A percentile compares a stretch with the other conserved stretches of the same genome.
Conservation (phyloP, 257 asterid species). For the Solanum chaucha region DNA sequence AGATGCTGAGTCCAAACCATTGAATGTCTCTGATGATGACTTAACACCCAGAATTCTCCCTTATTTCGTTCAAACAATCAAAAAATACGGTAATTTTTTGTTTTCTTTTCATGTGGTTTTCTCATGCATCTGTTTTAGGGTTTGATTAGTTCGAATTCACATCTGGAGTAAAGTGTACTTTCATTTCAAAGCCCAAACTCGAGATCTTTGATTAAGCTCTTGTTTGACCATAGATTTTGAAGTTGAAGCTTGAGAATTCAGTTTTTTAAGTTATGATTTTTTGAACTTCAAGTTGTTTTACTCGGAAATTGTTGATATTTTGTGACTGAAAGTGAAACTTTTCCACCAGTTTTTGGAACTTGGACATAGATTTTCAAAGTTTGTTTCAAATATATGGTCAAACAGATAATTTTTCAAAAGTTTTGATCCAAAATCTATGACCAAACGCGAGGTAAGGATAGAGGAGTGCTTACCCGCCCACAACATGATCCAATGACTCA, state of each 20-base stretch:
- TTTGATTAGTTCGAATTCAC: background rate
- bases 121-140: background rate
- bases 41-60: conserved; percentile 20
- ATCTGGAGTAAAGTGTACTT: background rate
- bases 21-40: conserved; percentile 21
- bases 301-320: background rate
- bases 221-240: background rate
- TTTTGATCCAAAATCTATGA: background rate
- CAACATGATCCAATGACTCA: no score
- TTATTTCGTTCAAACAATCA: conserved; percentile 1
- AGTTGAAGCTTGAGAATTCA: background rate
- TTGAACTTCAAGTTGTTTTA: background rate
- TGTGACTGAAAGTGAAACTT: background rate
- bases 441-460: no score
- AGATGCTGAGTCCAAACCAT: conserved; percentile 23
- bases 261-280: background rate
- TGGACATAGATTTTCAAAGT: background rate
- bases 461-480: no score
- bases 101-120: background rate
- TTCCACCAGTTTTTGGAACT: background rate
- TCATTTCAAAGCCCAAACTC: background rate
- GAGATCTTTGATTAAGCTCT: no score
- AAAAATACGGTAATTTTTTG: conserved; percentile 13
- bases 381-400: background rate
- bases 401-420: background rate